Conservation (phyloP, 306 rosid genomes). For the Trifolium pratense region DNA sequence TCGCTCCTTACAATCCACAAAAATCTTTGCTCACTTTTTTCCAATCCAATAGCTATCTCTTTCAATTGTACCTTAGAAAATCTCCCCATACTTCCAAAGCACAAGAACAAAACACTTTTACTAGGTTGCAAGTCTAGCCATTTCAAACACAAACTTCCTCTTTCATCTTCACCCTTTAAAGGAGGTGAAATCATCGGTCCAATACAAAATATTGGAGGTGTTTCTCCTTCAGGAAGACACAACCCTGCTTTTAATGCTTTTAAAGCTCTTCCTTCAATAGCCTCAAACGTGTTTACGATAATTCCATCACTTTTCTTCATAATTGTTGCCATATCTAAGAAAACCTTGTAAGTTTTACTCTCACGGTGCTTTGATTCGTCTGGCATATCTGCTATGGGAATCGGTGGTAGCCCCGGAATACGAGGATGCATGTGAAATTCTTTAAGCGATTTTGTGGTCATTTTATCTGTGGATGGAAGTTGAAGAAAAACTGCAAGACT, state of each 20-base stretch:
- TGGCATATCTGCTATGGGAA: neutral
- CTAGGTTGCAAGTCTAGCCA: constrained; percentile 67
- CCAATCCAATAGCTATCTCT: constrained; percentile 63
- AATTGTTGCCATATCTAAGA: neutral
- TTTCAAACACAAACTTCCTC: constrained; percentile 51
- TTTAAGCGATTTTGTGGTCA: constrained; percentile 22
- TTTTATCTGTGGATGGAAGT: constrained; percentile 28
- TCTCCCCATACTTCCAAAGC: constrained; percentile 67
- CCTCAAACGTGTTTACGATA: constrained; percentile 32
- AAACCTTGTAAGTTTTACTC: neutral
- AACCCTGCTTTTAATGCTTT: constrained; percentile 39
- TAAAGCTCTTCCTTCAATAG: constrained; percentile 11
- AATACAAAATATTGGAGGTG: constrained; percentile 40
- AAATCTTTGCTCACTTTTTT: constrained; percentile 56
- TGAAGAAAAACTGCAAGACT: constrained; percentile 25
- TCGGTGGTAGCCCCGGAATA: constrained; percentile 42
- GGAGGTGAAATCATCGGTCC: constrained; percentile 48
- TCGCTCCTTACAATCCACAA: constrained; percentile 61
- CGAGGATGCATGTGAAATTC: constrained; percentile 22
- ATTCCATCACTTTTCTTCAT: constrained; percentile 23
- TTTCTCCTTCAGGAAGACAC: constrained; percentile 22
- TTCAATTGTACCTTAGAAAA: constrained; percentile 48
- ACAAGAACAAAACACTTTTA: constrained; percentile 56
- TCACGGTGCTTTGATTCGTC: constrained; percentile 2
- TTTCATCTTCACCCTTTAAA: neutral